These are phyloP conservation scores for Talaromyces stipitatus DNA, from an alignment of 495 filamentous ascomycete genomes.

Conservation along the genomic window DNA sequence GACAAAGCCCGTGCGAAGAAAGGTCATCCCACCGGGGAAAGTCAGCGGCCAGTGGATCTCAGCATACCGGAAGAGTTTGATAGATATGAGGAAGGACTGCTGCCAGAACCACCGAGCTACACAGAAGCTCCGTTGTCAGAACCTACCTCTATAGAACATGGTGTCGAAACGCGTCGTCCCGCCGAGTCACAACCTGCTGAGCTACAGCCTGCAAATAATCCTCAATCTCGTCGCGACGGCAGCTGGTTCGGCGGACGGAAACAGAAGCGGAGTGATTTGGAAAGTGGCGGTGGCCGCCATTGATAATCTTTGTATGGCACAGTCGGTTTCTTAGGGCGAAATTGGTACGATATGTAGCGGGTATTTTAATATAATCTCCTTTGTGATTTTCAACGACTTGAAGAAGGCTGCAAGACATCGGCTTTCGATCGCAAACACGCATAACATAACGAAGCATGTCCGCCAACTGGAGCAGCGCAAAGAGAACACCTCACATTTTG, in stretches of 20 bases:
- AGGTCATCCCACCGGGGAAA: slow-evolving; percentile 5
- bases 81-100: slow-evolving; percentile 21
- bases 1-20: slow-evolving; percentile 8
- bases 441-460: slow-evolving; percentile 43
- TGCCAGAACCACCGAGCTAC: slow-evolving; percentile 21
- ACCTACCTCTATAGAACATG: background rate
- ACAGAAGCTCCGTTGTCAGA: slow-evolving; percentile 14
- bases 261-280: slow-evolving; percentile 10
- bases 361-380: background rate
- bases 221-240: slow-evolving; percentile 16
- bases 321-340: background rate
- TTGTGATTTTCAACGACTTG: background rate
- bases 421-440: slow-evolving; percentile 48
- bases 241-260: slow-evolving; percentile 29
- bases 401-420: slow-evolving; percentile 2
- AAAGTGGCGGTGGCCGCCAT: background rate
- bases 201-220: slow-evolving; percentile 17
- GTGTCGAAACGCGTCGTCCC: slow-evolving; percentile 8
- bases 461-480: slow-evolving; percentile 36
- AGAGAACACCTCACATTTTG: background rate
- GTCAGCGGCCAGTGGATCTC: slow-evolving; percentile 17
- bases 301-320: background rate
- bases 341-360: background rate
- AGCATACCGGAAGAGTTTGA: slow-evolving; percentile 38
- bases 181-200: slow-evolving; percentile 15